Conservation (phyloP, 805 yeast species). For the Helenozyma baotianmanensis region DNA sequence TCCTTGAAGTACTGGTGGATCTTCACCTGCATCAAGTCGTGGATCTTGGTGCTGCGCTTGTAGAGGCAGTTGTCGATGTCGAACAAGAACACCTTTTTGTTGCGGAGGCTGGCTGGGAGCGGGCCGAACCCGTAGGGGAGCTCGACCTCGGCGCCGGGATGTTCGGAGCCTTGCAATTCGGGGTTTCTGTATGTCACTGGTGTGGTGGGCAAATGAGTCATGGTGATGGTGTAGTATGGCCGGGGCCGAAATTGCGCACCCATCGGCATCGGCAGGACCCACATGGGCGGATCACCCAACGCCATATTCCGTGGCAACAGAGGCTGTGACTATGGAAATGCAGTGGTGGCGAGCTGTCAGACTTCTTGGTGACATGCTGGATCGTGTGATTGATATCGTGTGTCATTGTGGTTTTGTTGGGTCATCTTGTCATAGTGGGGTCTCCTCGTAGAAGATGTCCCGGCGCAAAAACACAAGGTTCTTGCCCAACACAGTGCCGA, state of each 20-base stretch:
- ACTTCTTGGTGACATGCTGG: too few species aligned
- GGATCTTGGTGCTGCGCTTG: constrained; percentile 67
- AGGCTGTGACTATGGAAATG: too few species aligned
- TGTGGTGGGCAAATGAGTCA: neutral
- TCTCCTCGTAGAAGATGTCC: constrained; percentile 20
- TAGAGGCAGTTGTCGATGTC: constrained; percentile 94
- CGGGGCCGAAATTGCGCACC: too few species aligned
- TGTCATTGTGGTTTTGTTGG: too few species aligned
- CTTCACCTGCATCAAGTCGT: constrained; percentile 80
- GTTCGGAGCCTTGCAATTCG: constrained; percentile 5
- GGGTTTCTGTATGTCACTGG: constrained; percentile 12
- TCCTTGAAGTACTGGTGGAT: constrained; percentile 78
- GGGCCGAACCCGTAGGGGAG: constrained; percentile 19
- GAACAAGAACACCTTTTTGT: constrained; percentile 57
- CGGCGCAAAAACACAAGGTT: constrained; percentile 17
- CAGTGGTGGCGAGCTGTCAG: too few species aligned
- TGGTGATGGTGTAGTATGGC: neutral
- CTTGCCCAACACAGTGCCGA: constrained; percentile 17
- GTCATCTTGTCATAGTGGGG: too few species aligned
- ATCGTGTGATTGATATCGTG: too few species aligned
- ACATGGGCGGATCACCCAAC: too few species aligned
- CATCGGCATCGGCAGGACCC: too few species aligned
- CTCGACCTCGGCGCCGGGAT: constrained; percentile 13
- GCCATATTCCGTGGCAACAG: too few species aligned
- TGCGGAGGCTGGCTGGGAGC: constrained; percentile 7